These are phyloP conservation scores for Nissolia schottii DNA, from an alignment of 306 rosid genomes.

Conservation along the genomic window DNA sequence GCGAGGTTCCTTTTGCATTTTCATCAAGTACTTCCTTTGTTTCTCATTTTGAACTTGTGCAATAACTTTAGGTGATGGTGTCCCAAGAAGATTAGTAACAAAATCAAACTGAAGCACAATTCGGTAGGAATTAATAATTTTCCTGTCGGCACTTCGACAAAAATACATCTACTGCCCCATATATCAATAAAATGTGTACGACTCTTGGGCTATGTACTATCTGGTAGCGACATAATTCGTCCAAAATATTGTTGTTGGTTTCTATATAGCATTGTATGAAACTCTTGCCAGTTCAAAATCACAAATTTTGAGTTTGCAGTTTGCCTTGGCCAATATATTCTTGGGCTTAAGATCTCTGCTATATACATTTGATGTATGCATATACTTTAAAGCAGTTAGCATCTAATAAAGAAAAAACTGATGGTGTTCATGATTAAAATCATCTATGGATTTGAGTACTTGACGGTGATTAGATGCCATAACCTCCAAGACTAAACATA, in stretches of 20 bases:
- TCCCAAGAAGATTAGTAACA: conserved; percentile 92
- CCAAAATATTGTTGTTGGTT: conserved; percentile 85
- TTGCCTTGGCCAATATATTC: conserved; percentile 91
- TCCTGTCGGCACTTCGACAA: conserved; percentile 88
- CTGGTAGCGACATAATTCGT: conserved; percentile 95
- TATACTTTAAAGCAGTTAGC: conserved; percentile 84
- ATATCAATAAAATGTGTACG: conserved; percentile 89
- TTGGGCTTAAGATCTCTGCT: conserved; percentile 95
- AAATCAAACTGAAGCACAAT: conserved; percentile 84
- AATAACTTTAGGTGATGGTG: conserved; percentile 61
- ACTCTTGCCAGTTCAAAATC: conserved; percentile 96
- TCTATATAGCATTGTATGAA: conserved; percentile 74
- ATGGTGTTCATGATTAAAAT: conserved; percentile 83
- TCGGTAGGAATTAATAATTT: conserved; percentile 90
- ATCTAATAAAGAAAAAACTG: conserved; percentile 92
- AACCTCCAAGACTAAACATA: conserved; percentile 86
- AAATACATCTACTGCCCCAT: conserved; percentile 98
- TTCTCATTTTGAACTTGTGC: conserved; percentile 90
- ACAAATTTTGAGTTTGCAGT: conserved; percentile 93
- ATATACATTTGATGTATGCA: conserved; percentile 93
- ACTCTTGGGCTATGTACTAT: conserved; percentile 96
- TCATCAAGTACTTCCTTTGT: conserved; percentile 75
- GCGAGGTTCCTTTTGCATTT: conserved; percentile 52
- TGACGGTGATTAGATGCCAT: conserved; percentile 98
- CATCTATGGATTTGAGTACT: conserved; percentile 94